Evolutionary conservation across 805 yeast genomes (phyloP).

Genomic region (Phaffomyces antillensis): DNA sequence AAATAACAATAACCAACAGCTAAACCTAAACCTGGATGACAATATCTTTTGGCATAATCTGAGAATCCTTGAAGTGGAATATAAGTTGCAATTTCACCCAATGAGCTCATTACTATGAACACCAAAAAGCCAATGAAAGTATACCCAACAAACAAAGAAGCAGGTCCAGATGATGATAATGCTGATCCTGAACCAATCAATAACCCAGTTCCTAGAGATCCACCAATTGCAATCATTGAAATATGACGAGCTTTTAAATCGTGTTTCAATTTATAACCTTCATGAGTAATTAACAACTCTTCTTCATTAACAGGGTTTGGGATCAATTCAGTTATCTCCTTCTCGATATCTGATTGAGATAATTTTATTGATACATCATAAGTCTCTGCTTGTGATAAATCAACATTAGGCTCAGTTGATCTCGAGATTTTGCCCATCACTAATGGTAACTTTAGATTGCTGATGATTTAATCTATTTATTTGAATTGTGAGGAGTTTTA

Average conservation of each 20-base stretch:
- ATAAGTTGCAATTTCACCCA: slow-evolving; percentile 65
- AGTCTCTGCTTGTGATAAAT: too few relatives aligned
- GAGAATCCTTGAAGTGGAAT: slow-evolving; percentile 62
- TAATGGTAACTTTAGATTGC: too few relatives aligned
- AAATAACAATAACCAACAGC: slow-evolving; percentile 24
- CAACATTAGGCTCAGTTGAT: too few relatives aligned
- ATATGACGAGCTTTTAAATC: slow-evolving; percentile 50
- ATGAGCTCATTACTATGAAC: slow-evolving; percentile 57
- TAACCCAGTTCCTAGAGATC: slow-evolving; percentile 66
- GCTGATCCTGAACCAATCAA: slow-evolving; percentile 61
- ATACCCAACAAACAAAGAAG: slow-evolving; percentile 51
- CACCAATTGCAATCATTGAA: slow-evolving; percentile 65
- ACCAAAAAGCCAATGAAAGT: slow-evolving; percentile 65
- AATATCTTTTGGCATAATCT: slow-evolving; percentile 46
- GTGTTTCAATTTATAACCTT: slow-evolving; percentile 19
- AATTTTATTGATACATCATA: too few relatives aligned
- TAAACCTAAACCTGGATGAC: slow-evolving; percentile 23
- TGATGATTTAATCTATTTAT: too few relatives aligned
- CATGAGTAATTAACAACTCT: slow-evolving; percentile 13
- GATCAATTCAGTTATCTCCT: too few relatives aligned
- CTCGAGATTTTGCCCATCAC: too few relatives aligned
- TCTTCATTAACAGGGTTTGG: neutral
- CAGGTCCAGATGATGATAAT: slow-evolving; percentile 53
- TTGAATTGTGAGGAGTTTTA: too few relatives aligned
- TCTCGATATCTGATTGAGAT: too few relatives aligned